Conservation (phyloP, 2,329 filamentous ascomycete species). For the Diatrype stigma region DNA sequence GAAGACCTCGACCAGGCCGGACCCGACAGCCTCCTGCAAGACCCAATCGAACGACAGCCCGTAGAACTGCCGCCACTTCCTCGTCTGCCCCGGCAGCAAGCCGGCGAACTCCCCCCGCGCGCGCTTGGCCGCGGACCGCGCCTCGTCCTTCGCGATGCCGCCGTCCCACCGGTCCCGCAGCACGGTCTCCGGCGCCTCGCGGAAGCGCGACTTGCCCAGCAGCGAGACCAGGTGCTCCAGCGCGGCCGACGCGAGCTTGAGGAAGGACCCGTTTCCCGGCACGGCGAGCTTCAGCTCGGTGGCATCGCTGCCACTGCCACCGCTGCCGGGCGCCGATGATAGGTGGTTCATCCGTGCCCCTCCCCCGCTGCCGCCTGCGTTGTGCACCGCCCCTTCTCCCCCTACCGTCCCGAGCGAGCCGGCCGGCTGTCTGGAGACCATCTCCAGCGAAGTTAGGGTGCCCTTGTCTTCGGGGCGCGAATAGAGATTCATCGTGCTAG, state of each 20-base stretch:
- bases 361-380: constrained; percentile 51
- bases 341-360: constrained; percentile 39
- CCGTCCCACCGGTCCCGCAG: constrained; percentile 70
- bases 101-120: constrained; percentile 53
- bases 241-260: constrained; percentile 60
- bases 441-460: constrained; percentile 57
- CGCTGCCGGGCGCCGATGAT: constrained; percentile 31
- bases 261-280: constrained; percentile 61
- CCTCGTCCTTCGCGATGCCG: constrained; percentile 46
- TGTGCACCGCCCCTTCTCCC: constrained; percentile 60
- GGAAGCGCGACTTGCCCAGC: constrained; percentile 54
- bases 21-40: constrained; percentile 65
- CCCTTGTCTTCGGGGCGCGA: constrained; percentile 50
- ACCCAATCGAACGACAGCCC: constrained; percentile 70
- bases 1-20: constrained; percentile 69
- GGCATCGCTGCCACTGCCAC: constrained; percentile 12
- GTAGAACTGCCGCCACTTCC: constrained; percentile 67
- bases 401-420: constrained; percentile 67
- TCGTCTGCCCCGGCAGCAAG: constrained; percentile 56
- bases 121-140: constrained; percentile 42
- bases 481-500: constrained; percentile 34
- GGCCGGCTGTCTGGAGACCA: constrained; percentile 61
- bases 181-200: constrained; percentile 58
- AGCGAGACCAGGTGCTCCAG: constrained; percentile 58
- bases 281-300: constrained; percentile 54